Conservation (phyloP, 805 yeast species). For the Candida gorgasii region DNA sequence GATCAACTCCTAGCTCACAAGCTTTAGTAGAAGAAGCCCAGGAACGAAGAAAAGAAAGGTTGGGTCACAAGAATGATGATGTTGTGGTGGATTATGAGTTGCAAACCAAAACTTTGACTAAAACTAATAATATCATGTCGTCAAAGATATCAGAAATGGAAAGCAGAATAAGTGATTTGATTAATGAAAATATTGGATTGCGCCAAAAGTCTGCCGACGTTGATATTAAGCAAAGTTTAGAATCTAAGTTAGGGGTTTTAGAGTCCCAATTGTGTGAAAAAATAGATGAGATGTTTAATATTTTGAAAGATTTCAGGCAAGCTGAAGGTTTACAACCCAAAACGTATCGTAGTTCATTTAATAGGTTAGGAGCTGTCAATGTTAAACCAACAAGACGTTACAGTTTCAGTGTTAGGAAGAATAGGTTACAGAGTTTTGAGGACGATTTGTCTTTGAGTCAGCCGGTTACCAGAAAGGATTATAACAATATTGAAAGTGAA, state of each 20-base stretch:
- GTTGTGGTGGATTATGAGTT: neutral
- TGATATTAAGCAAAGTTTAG: conserved; percentile 32
- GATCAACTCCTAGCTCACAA: conserved; percentile 20
- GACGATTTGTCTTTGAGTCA: conserved; percentile 4
- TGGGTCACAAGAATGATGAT: neutral
- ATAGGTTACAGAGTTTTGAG: conserved; percentile 4
- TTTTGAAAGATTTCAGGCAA: conserved; percentile 36
- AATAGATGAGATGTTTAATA: conserved; percentile 46
- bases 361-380: conserved; percentile 13
- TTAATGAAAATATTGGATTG: conserved; percentile 49
- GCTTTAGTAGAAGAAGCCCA: conserved; percentile 17
- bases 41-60: conserved; percentile 6
- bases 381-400: conserved; percentile 2
- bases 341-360: neutral
- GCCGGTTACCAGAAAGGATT: conserved; percentile 5
- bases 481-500: conserved; percentile 1
- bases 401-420: conserved; percentile 7
- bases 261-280: conserved; percentile 44
- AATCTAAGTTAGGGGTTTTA: conserved; percentile 35
- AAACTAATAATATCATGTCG: conserved; percentile 54
- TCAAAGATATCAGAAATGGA: conserved; percentile 55
- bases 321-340: conserved; percentile 39
- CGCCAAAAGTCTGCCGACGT: conserved; percentile 35
- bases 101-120: conserved; percentile 57
- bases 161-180: conserved; percentile 46